phyloP scores from a whole-genome alignment of 495 filamentous ascomycete species.

The Tuber melanosporum region DNA sequence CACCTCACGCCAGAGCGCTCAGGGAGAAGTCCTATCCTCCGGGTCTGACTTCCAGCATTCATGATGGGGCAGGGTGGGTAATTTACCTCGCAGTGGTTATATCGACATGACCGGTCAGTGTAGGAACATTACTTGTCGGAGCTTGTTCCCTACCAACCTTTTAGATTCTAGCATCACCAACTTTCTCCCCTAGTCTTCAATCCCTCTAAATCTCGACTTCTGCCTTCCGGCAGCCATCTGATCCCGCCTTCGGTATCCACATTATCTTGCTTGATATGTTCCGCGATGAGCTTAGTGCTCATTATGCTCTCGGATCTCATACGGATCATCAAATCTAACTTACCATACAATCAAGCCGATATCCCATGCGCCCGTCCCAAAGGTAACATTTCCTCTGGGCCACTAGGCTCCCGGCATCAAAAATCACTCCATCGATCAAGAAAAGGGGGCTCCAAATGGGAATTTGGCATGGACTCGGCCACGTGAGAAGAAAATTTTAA shows the following conservation, averaged over 20 bases:
- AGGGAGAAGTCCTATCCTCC: not conserved
- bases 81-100: no score
- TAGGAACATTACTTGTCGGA: not conserved
- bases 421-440: not conserved
- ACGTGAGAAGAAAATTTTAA: not conserved
- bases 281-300: not conserved
- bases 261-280: not conserved
- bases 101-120: not conserved
- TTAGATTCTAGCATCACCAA: not conserved
- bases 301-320: not conserved
- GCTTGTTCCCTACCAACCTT: not conserved
- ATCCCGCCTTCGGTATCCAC: not conserved
- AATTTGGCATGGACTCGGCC: not conserved
- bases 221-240: not conserved
- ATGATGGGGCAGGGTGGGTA: not conserved
- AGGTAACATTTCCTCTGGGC: not conserved
- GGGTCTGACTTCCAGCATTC: not conserved
- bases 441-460: not conserved
- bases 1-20: not conserved
- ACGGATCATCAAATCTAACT: not conserved
- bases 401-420: not conserved
- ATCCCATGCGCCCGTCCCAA: not conserved
- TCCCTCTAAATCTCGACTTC: not conserved
- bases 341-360: not conserved
- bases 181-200: not conserved